Percentiles rank a stretch among this genome's conserved stretches.
These are phyloP conservation scores for Conoideocrella luteorostrata DNA, from an alignment of 2,329 filamentous ascomycete genomes.

Conservation along the genomic window DNA sequence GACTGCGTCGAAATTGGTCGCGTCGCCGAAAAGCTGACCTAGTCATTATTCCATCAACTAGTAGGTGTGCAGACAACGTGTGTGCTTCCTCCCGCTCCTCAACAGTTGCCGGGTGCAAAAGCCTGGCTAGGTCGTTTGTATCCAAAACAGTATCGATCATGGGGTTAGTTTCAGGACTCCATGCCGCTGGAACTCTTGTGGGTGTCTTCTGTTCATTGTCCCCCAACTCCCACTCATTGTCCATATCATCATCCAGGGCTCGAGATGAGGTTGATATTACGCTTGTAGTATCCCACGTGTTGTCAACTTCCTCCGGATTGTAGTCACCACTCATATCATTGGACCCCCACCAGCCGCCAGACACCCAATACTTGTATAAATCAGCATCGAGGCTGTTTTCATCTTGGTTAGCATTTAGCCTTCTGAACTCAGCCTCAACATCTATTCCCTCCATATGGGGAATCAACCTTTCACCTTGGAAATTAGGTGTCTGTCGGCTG, in stretches of 20 bases:
- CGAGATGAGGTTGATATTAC: conserved; percentile 56
- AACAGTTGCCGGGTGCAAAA: conserved; percentile 72
- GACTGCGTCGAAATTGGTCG: conserved; percentile 62
- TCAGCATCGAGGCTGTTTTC: conserved; percentile 66
- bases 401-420: conserved; percentile 37
- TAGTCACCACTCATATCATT: conserved; percentile 79
- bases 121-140: conserved; percentile 63
- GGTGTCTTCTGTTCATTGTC: conserved; percentile 61
- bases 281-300: conserved; percentile 71
- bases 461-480: conserved; percentile 44
- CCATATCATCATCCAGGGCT: conserved; percentile 28
- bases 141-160: conserved; percentile 57
- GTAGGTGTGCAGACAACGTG: conserved; percentile 73
- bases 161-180: conserved; percentile 48
- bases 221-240: conserved; percentile 41
- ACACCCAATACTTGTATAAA: conserved; percentile 79
- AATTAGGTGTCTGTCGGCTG: background rate
- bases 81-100: conserved; percentile 78
- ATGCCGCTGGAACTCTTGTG: conserved; percentile 54
- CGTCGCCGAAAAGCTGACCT: conserved; percentile 68
- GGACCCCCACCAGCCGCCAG: conserved; percentile 78
- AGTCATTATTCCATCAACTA: conserved; percentile 67
- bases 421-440: conserved; percentile 72
- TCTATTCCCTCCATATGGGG: conserved; percentile 63
- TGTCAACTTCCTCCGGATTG: conserved; percentile 44